Conservation (phyloP, 192 early-diverging fungal genomes). For the Gigaspora rosea region DNA sequence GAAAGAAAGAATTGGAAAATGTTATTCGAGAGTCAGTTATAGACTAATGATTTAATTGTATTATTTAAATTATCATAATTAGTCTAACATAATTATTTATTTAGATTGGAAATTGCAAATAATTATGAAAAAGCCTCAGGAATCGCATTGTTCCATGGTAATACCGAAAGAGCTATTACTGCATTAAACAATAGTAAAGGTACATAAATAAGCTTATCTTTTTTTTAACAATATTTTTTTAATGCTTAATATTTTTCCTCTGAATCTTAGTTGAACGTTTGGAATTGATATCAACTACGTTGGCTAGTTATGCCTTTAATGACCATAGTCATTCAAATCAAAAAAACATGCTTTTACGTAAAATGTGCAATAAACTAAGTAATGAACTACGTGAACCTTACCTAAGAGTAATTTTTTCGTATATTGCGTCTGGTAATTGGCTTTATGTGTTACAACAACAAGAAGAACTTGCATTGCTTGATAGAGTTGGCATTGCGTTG, state of each 20-base stretch:
- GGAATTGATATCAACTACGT: constrained; percentile 80
- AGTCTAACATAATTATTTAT: constrained; percentile 1
- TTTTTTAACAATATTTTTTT: not conserved
- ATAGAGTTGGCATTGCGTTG: constrained; percentile 82
- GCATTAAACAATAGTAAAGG: constrained; percentile 57
- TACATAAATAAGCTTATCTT: not conserved
- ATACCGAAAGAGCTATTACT: constrained; percentile 71
- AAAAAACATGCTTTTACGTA: constrained; percentile 50
- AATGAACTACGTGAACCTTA: constrained; percentile 71
- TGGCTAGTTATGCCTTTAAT: constrained; percentile 52
- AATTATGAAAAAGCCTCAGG: constrained; percentile 87
- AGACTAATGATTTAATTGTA: not conserved
- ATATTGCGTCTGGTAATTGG: constrained; percentile 86
- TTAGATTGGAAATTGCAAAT: constrained; percentile 65
- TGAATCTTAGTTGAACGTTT: constrained; percentile 64
- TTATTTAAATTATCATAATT: not conserved
- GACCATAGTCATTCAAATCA: constrained; percentile 38
- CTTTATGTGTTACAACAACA: constrained; percentile 67
- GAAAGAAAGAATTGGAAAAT: constrained; percentile 48
- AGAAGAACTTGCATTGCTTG: constrained; percentile 69
- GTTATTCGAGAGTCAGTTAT: constrained; percentile 43
- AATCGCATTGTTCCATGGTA: constrained; percentile 83
- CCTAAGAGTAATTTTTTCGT: constrained; percentile 84
- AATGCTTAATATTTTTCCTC: constrained; percentile 9
- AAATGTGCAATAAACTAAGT: constrained; percentile 63